Evolutionary conservation across 2,329 filamentous ascomycete species (phyloP).

Genomic region (Thelonectria blattea): DNA sequence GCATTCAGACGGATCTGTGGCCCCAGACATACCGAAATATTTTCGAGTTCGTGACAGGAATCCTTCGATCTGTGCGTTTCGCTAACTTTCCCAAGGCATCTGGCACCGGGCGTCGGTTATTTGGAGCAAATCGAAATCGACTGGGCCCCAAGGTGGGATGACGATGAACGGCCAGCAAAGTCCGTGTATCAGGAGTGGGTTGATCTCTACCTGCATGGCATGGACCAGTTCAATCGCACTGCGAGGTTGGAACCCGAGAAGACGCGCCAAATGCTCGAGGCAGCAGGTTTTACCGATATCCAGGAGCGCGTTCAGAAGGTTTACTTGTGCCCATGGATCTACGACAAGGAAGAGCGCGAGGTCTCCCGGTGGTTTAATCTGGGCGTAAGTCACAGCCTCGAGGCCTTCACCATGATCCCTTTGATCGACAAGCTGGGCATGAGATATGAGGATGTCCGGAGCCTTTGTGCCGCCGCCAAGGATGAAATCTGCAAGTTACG

Average conservation of each 20-base stretch:
- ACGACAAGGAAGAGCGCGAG: constrained; percentile 67
- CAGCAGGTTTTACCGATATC: constrained; percentile 81
- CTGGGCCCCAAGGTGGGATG: constrained; percentile 75
- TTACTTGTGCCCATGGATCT: constrained; percentile 76
- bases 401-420: constrained; percentile 75
- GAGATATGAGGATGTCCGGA: constrained; percentile 64
- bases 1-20: constrained; percentile 73
- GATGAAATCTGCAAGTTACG: constrained; percentile 72
- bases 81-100: constrained; percentile 60
- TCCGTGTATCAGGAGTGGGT: constrained; percentile 74
- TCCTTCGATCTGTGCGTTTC: background rate
- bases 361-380: constrained; percentile 86
- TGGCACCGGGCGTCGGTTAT: constrained; percentile 75
- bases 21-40: constrained; percentile 73
- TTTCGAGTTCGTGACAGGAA: constrained; percentile 58
- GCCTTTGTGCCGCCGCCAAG: constrained; percentile 67
- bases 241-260: constrained; percentile 61
- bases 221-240: constrained; percentile 67
- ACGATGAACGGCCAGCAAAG: constrained; percentile 62
- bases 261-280: constrained; percentile 66
- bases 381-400: constrained; percentile 73
- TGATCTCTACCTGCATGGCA: constrained; percentile 69
- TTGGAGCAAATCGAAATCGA: constrained; percentile 93
- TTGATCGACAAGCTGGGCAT: constrained; percentile 61
- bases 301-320: constrained; percentile 71